Evolutionary conservation across 805 yeast genomes (phyloP).

Genomic region (Ogataea neopini): DNA sequence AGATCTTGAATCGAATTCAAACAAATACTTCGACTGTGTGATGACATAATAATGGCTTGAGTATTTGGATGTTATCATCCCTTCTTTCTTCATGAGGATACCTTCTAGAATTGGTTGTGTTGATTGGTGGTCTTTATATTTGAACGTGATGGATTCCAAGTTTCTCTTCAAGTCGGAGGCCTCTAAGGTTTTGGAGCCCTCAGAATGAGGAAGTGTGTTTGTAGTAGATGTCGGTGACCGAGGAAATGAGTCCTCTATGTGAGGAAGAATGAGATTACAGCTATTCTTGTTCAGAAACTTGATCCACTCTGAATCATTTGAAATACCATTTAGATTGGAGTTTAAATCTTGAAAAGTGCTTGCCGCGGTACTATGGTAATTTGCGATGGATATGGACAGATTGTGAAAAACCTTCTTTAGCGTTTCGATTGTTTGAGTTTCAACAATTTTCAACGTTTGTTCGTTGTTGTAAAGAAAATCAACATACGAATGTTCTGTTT

Average conservation of each 20-base stretch:
- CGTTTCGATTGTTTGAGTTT: slow-evolving; percentile 43
- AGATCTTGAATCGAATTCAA: slow-evolving; percentile 48
- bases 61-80: slow-evolving; percentile 41
- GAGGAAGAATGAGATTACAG: slow-evolving; percentile 12
- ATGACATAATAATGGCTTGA: slow-evolving; percentile 48
- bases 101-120: slow-evolving; percentile 51
- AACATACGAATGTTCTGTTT: slow-evolving; percentile 46
- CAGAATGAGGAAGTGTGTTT: neutral
- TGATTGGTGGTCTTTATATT: slow-evolving; percentile 41
- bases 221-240: neutral
- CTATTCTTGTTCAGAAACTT: slow-evolving; percentile 37
- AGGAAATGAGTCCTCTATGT: neutral
- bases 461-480: slow-evolving; percentile 46
- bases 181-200: neutral
- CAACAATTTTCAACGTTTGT: slow-evolving; percentile 41
- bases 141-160: slow-evolving; percentile 37
- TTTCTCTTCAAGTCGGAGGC: slow-evolving; percentile 35
- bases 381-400: slow-evolving; percentile 31
- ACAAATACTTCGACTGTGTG: slow-evolving; percentile 45
- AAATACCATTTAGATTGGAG: slow-evolving; percentile 35
- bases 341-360: slow-evolving; percentile 34
- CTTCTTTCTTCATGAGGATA: slow-evolving; percentile 44
- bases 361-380: slow-evolving; percentile 32
- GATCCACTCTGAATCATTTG: slow-evolving; percentile 47
- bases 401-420: slow-evolving; percentile 40